Evolutionary conservation across 73 alveolate species (phyloP).

Genomic region (Paraurostyla sp.): DNA sequence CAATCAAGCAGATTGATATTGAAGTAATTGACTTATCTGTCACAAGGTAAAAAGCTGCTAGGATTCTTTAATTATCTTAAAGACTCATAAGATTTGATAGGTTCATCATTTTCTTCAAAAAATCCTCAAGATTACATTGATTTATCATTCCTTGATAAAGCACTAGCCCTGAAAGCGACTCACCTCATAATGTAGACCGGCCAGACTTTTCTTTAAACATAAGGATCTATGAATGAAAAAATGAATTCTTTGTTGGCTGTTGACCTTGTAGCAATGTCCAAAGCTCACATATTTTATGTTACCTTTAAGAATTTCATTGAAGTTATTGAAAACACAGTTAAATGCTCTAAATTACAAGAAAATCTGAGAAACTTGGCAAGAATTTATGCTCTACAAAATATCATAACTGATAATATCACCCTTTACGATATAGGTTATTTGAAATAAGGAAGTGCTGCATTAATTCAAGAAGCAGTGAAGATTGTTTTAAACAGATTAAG

Average conservation of each 20-base stretch:
- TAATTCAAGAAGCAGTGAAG: conserved; percentile 52
- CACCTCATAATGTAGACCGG: too few relatives aligned
- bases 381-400: conserved; percentile 51
- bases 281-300: conserved; percentile 58
- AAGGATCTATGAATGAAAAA: too few relatives aligned
- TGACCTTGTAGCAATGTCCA: too few relatives aligned
- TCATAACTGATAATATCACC: conserved; percentile 16
- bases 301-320: conserved; percentile 61
- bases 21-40: conserved; percentile 6
- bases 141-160: too few relatives aligned
- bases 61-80: conserved; percentile 66
- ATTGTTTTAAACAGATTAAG: conserved; percentile 28
- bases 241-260: too few relatives aligned
- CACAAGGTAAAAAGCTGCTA: conserved; percentile 40
- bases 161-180: too few relatives aligned
- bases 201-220: too few relatives aligned
- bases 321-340: conserved; percentile 26
- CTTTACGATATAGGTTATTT: conserved; percentile 70
- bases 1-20: conserved; percentile 65
- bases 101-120: too few relatives aligned
- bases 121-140: background rate
- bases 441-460: background rate
- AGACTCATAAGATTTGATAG: too few relatives aligned
- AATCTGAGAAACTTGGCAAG: conserved; percentile 30
- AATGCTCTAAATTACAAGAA: background rate